Conservation (phyloP, 345 rosid species). For the Syzygium aromaticum region DNA sequence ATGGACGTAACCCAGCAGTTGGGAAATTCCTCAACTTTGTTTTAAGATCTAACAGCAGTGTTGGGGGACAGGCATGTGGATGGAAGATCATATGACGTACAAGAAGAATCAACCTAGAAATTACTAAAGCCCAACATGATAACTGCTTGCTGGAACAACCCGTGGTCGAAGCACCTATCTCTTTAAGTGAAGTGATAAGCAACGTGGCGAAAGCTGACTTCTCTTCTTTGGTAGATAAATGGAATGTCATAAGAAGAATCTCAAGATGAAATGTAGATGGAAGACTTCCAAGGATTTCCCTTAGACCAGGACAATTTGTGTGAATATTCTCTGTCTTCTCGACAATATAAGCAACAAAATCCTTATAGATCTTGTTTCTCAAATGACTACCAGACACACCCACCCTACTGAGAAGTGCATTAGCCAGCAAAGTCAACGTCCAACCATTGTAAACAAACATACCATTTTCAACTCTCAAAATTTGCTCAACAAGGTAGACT, state of each 20-base stretch:
- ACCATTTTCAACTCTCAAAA: slow-evolving; percentile 67
- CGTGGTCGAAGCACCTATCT: slow-evolving; percentile 31
- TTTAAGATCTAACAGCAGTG: slow-evolving; percentile 55
- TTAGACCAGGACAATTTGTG: slow-evolving; percentile 39
- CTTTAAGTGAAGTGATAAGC: slow-evolving; percentile 38
- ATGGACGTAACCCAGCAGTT: slow-evolving; percentile 25
- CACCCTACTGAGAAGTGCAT: slow-evolving; percentile 46
- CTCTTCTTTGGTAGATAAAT: slow-evolving; percentile 70
- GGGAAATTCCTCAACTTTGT: slow-evolving; percentile 77
- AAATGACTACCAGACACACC: slow-evolving; percentile 57
- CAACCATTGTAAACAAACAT: slow-evolving; percentile 54
- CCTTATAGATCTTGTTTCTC: slow-evolving; percentile 52
- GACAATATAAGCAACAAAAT: slow-evolving; percentile 48
- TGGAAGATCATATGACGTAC: slow-evolving; percentile 79
- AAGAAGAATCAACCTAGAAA: slow-evolving; percentile 77
- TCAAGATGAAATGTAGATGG: slow-evolving; percentile 86
- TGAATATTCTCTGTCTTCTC: slow-evolving; percentile 42
- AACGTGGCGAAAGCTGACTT: slow-evolving; percentile 51
- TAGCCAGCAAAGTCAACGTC: slow-evolving; percentile 70
- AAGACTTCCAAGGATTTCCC: slow-evolving; percentile 59
- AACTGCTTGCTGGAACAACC: slow-evolving; percentile 33
- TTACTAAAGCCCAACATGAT: slow-evolving; percentile 79
- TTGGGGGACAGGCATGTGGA: slow-evolving; percentile 60
- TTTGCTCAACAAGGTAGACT: slow-evolving; percentile 60
- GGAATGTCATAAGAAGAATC: slow-evolving; percentile 88